A percentile compares a stretch with the other conserved stretches of the same genome.
Conservation (phyloP, 1,284 basidiomycete genomes). For the Amylostereum areolatum region DNA sequence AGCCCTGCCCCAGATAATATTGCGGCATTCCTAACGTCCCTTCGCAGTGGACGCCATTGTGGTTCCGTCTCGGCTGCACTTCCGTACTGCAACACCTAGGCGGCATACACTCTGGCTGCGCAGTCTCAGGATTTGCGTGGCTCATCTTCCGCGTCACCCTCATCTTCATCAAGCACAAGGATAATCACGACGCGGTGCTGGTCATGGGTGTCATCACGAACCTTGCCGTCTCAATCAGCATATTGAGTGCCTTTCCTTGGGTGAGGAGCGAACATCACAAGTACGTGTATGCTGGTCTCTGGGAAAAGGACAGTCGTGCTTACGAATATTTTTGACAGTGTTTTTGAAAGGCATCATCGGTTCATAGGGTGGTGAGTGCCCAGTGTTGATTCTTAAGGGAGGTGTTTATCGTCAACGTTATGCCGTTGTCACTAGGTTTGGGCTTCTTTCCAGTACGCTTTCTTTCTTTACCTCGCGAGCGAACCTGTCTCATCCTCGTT, state of each 20-base stretch:
- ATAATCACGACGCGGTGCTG: constrained; percentile 50
- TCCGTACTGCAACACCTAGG: constrained; percentile 62
- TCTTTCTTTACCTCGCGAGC: constrained; percentile 5
- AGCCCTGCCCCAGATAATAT: constrained; percentile 3
- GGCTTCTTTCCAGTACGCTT: constrained; percentile 48
- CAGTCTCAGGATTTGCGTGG: constrained; percentile 57
- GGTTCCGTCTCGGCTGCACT: constrained; percentile 55
- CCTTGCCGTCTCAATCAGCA: constrained; percentile 48
- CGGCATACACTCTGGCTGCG: constrained; percentile 69
- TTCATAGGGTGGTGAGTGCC: constrained; percentile 59
- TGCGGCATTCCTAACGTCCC: constrained; percentile 1
- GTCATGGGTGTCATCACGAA: constrained; percentile 54
- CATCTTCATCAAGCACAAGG: constrained; percentile 47
- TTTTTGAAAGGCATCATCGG: constrained; percentile 66
- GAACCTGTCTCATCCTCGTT: constrained; percentile 4
- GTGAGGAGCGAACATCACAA: constrained; percentile 64
- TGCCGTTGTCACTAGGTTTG: constrained; percentile 34
- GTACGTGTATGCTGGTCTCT: constrained; percentile 37
- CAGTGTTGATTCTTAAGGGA: constrained; percentile 11
- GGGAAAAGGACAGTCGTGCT: too few relatives aligned
- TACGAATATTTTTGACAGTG: too few relatives aligned
- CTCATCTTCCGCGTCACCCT: constrained; percentile 50
- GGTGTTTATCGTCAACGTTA: constrained; percentile 13
- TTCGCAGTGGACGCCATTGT: constrained; percentile 56
- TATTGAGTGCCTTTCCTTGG: constrained; percentile 62